phyloP scores from a whole-genome alignment of 2,329 filamentous ascomycete genomes.

The Colletotrichum tanaceti region DNA sequence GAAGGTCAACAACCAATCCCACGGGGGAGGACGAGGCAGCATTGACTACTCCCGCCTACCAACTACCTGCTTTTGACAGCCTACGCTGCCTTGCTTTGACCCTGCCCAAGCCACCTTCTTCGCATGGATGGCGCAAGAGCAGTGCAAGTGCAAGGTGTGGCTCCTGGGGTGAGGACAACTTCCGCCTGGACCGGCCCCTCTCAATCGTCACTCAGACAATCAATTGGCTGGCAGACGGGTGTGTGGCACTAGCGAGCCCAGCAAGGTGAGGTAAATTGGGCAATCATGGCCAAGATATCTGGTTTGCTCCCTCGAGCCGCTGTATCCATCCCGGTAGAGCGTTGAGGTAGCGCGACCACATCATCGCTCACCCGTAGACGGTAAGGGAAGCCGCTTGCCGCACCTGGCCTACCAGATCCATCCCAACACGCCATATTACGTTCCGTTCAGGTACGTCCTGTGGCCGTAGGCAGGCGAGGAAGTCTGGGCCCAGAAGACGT shows the following conservation, averaged over 20 bases:
- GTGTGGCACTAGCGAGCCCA: slow-evolving; percentile 10
- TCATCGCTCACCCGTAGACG: not conserved
- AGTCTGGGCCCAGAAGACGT: slow-evolving; percentile 25
- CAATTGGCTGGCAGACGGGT: slow-evolving; percentile 1
- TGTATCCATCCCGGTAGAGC: slow-evolving; percentile 8
- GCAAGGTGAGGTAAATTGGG: slow-evolving; percentile 10
- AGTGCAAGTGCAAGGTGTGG: slow-evolving; percentile 12
- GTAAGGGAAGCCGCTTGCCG: not conserved
- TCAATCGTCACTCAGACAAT: not conserved
- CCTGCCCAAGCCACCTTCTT: slow-evolving; percentile 13
- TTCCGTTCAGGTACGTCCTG: slow-evolving; percentile 12
- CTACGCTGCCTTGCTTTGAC: slow-evolving; percentile 24
- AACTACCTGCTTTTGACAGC: not conserved
- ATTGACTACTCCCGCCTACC: slow-evolving; percentile 6
- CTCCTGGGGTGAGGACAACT: slow-evolving; percentile 8
- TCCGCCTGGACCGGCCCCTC: slow-evolving; percentile 1
- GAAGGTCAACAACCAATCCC: not conserved
- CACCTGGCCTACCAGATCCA: not conserved
- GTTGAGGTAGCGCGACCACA: not conserved
- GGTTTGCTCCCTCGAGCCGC: slow-evolving; percentile 19
- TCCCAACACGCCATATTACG: slow-evolving; percentile 1
- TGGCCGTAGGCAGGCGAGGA: not conserved
- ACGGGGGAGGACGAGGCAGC: not conserved
- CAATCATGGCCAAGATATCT: slow-evolving; percentile 22
- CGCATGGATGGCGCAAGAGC: slow-evolving; percentile 1